phyloP scores from a whole-genome alignment of 2,329 filamentous ascomycete genomes.

The Diaporthe sp. region DNA sequence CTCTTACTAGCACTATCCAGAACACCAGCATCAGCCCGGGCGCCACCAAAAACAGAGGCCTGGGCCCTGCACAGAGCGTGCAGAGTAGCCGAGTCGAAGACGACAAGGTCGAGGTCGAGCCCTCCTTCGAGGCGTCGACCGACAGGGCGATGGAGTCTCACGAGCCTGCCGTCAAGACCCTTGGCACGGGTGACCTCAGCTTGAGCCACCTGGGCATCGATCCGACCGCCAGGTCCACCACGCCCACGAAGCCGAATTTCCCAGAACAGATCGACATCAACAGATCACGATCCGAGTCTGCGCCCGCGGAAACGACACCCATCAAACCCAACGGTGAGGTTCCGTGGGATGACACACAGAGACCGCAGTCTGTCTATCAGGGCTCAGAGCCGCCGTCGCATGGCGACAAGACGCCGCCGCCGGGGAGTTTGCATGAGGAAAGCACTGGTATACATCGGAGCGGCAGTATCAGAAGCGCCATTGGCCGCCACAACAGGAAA shows the following conservation, averaged over 20 bases:
- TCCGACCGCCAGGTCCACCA: constrained; percentile 61
- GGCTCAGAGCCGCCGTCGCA: constrained; percentile 52
- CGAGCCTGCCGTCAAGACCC: constrained; percentile 85
- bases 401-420: constrained; percentile 74
- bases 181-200: constrained; percentile 89
- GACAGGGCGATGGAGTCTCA: constrained; percentile 62
- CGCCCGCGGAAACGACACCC: constrained; percentile 58
- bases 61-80: constrained; percentile 5
- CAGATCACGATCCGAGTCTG: constrained; percentile 66
- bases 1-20: constrained; percentile 78
- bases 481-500: constrained; percentile 69
- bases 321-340: constrained; percentile 47
- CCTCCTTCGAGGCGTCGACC: constrained; percentile 52
- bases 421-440: constrained; percentile 72
- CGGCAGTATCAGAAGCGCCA: constrained; percentile 74
- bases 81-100: constrained; percentile 42
- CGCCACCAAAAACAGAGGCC: constrained; percentile 43
- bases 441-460: constrained; percentile 70
- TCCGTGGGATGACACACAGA: constrained; percentile 47
- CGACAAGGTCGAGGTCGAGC: constrained; percentile 56
- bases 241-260: constrained; percentile 66
- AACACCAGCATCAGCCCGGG: constrained; percentile 69
- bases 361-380: constrained; percentile 58
- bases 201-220: constrained; percentile 90
- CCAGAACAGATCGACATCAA: constrained; percentile 56